Base-by-base conservation (phyloP, 371 early-diverging fungal genomes). In the Cokeromyces recurvatus region DNA sequence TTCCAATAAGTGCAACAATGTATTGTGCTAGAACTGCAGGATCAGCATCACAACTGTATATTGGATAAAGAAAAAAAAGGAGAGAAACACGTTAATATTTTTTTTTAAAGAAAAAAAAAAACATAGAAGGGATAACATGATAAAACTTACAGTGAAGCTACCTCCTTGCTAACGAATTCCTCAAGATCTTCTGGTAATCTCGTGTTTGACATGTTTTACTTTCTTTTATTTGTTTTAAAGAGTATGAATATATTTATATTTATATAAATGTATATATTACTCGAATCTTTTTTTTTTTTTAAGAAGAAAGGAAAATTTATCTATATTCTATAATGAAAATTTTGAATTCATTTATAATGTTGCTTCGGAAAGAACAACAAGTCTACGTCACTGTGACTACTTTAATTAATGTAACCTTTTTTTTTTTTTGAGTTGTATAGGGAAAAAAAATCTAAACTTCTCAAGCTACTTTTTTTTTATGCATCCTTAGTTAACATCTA, bases 21-120 rank as follows among this genome's bases (percentile, higher is more conserved):
- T 90, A 91, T 36, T 90, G 90, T 7, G 89, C 86, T 20, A 90
- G 60, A 23, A 87, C 87, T 23, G 55, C 57, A 12, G 90, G 85
- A 56, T 91, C 91, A 25, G 90, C 90, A 43, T 91, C 91, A 49
- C 81, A 86, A 22, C 87, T 90, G 56, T 23, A 11, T 29, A 8
- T 29, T 11, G 29, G 29, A 29, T 5, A 29, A 42, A 24, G 23
- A 35, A 7, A 53, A 27, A 38, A 9, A 32, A n/a, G n/a, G n/a
- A n/a, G n/a, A 34, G n/a, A 34, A 27, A 46, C 41, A 53, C 48
- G 44, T 48, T 44, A 38, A n/a, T 32, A 23, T 44, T 27, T 37
- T 24, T 14, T 39, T 31, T 37, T 14, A 29, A 38, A 24, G 3
- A 10, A 15, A 25, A 40, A 40, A 27, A 17, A 48, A 42, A 5